Evolutionary conservation across 2,329 filamentous ascomycete species (phyloP).

Genomic region (Phaeosphaeriaceae sp.): DNA sequence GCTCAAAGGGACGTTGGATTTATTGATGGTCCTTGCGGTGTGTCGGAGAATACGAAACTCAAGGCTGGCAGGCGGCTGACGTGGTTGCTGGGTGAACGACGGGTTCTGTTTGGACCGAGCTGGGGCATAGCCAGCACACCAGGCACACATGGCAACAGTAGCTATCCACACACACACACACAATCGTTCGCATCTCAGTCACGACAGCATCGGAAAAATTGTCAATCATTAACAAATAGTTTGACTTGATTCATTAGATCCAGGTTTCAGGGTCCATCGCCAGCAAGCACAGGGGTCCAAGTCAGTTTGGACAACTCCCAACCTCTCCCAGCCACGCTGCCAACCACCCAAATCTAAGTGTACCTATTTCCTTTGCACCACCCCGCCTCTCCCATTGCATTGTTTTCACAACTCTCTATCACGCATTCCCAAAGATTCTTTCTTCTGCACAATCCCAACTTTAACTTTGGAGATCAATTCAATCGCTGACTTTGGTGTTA

Average conservation of each 20-base stretch:
- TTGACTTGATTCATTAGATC: too few relatives aligned
- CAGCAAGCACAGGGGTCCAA: slow-evolving; percentile 7
- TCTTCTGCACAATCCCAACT: slow-evolving; percentile 16
- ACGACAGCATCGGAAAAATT: too few relatives aligned
- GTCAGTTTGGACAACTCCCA: slow-evolving; percentile 23
- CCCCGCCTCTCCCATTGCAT: slow-evolving; percentile 37
- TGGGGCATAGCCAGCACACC: slow-evolving; percentile 1
- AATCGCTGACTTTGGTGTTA: slow-evolving; percentile 15
- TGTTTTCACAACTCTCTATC: background rate
- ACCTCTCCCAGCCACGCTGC: slow-evolving; percentile 35
- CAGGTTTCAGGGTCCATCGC: slow-evolving; percentile 3
- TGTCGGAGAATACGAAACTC: slow-evolving; percentile 1
- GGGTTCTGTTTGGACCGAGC: slow-evolving; percentile 1
- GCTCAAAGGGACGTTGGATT: background rate
- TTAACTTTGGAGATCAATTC: slow-evolving; percentile 4
- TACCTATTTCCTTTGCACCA: slow-evolving; percentile 39
- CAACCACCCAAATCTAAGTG: slow-evolving; percentile 33
- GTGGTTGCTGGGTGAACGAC: slow-evolving; percentile 24
- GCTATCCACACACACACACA: slow-evolving; percentile 7
- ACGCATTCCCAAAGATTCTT: slow-evolving; percentile 3
- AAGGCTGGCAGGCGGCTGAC: background rate
- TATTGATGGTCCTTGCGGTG: background rate
- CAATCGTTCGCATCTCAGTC: slow-evolving; percentile 1
- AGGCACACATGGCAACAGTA: slow-evolving; percentile 7
- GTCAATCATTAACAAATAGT: too few relatives aligned